Percentiles rank a stretch among this genome's conserved stretches.
Conservation (phyloP, 768 basidiomycete species). For the Daedalea quercina region DNA sequence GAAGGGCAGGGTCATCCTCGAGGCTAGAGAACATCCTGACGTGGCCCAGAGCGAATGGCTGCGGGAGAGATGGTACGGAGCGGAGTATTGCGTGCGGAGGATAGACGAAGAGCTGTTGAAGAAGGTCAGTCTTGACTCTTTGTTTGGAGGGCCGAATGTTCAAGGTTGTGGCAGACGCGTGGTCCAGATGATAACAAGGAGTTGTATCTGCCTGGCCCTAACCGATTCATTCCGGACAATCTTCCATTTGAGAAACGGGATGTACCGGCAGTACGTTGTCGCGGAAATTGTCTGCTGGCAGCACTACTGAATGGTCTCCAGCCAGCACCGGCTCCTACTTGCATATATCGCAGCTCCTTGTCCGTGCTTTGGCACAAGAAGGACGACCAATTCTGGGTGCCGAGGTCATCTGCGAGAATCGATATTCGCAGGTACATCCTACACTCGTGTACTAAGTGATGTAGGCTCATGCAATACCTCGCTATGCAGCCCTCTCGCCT, state of each 20-base stretch:
- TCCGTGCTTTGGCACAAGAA: conserved; percentile 48
- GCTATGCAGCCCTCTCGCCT: conserved; percentile 26
- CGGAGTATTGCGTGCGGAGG: conserved; percentile 35
- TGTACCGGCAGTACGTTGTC: conserved; percentile 18
- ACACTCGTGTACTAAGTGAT: too few species aligned
- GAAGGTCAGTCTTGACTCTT: conserved; percentile 14
- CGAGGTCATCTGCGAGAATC: conserved; percentile 35
- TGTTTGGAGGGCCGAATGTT: background rate
- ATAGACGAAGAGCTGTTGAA: conserved; percentile 26
- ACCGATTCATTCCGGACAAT: conserved; percentile 43
- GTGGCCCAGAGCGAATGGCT: conserved; percentile 22
- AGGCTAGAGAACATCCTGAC: conserved; percentile 29
- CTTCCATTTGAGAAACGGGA: conserved; percentile 36
- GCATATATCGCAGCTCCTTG: conserved; percentile 29
- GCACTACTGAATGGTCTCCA: conserved; percentile 8
- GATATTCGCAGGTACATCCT: conserved; percentile 27
- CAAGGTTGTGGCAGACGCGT: conserved; percentile 6
- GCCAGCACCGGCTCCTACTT: conserved; percentile 31
- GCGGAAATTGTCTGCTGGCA: background rate
- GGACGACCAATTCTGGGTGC: conserved; percentile 54
- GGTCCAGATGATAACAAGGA: conserved; percentile 22
- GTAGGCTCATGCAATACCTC: too few species aligned
- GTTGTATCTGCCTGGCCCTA: conserved; percentile 38
- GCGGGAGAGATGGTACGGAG: conserved; percentile 46
- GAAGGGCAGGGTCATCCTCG: conserved; percentile 33